Conservation (phyloP, 106 monocot species). For the Dioscorea zingiberensis region DNA sequence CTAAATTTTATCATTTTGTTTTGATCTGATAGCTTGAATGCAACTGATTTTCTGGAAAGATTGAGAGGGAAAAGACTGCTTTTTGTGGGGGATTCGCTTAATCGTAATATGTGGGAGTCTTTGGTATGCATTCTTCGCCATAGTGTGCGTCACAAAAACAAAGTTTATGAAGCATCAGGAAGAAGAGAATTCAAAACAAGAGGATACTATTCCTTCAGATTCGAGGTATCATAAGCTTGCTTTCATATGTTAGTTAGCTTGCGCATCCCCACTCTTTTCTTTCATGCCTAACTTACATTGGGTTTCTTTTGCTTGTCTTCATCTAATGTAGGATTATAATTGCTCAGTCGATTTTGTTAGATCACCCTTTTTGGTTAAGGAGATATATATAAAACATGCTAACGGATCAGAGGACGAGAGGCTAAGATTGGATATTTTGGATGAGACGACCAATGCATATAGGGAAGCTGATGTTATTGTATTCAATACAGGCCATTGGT, state of each 20-base stretch:
- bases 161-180: conserved; percentile 69
- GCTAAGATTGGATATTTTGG: conserved; percentile 74
- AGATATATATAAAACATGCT: conserved; percentile 20
- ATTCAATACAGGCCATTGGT: conserved; percentile 99
- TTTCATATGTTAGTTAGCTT: not conserved
- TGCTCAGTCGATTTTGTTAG: conserved; percentile 75
- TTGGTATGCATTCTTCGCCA: conserved; percentile 77
- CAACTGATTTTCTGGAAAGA: conserved; percentile 72
- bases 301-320: conserved; percentile 2
- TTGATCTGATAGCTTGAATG: conserved; percentile 57
- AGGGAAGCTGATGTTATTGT: conserved; percentile 61
- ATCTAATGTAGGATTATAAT: conserved; percentile 52
- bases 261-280: not conserved
- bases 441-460: conserved; percentile 57
- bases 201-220: conserved; percentile 81
- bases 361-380: conserved; percentile 80
- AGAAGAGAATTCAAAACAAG: conserved; percentile 59
- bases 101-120: conserved; percentile 96
- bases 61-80: conserved; percentile 69
- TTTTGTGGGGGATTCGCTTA: conserved; percentile 91
- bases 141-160: conserved; percentile 43
- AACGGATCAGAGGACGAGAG: conserved; percentile 45
- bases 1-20: not conserved
- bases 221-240: conserved; percentile 43
- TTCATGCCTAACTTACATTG: not conserved